Conservation (phyloP, 2,329 filamentous ascomycete species). For the Monosporascus sp. region DNA sequence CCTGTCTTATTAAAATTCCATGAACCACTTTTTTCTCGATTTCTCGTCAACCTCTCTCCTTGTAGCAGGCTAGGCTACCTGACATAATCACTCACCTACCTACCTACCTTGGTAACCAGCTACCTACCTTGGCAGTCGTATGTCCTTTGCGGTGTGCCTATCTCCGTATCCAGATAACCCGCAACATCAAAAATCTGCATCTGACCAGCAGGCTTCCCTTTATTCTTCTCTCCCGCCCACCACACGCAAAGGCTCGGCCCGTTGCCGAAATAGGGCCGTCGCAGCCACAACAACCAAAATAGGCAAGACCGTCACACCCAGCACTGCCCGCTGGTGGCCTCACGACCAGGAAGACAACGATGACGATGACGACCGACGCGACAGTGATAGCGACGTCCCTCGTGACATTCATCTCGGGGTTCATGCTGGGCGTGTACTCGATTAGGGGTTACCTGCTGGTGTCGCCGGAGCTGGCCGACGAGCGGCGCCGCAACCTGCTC, state of each 20-base stretch:
- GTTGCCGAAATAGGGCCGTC: too few relatives aligned
- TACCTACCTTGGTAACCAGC: background rate
- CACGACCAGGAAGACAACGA: background rate
- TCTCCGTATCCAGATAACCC: too few relatives aligned
- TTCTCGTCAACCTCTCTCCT: background rate
- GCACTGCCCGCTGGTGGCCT: background rate
- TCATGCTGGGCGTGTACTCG: constrained; percentile 74
- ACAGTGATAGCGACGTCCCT: constrained; percentile 70
- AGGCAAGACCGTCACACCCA: background rate
- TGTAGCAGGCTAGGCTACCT: background rate
- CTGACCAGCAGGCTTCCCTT: too few relatives aligned
- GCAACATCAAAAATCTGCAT: too few relatives aligned
- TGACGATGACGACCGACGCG: constrained; percentile 39
- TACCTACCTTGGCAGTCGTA: background rate
- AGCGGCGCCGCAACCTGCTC: constrained; percentile 50
- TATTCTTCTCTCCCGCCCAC: too few relatives aligned
- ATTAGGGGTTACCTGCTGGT: constrained; percentile 53
- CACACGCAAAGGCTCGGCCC: too few relatives aligned
- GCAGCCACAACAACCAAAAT: background rate
- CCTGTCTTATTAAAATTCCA: background rate
- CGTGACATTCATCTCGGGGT: constrained; percentile 70
- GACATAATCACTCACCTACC: background rate
- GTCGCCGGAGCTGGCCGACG: constrained; percentile 49
- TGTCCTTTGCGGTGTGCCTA: too few relatives aligned
- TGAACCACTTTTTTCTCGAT: background rate